Evolutionary conservation across 2,329 filamentous ascomycete species (phyloP), one percentile per base, ranked within the genome.

Genomic region (Grosmannia clavigera): DNA sequence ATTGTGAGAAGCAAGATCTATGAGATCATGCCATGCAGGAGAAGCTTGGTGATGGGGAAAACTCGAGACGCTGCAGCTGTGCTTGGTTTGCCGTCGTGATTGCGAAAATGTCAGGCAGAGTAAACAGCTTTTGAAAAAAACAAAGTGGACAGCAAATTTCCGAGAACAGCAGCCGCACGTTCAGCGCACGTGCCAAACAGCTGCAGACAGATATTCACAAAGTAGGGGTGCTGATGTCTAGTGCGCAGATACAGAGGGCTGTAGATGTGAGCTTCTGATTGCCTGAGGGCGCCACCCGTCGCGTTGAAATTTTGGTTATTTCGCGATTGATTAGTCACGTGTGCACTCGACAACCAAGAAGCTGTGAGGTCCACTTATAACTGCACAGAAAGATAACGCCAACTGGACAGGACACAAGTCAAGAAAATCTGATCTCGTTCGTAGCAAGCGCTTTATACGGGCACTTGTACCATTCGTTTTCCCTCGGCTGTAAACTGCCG

Each of bases 1-100:
- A 82, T 82, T 63, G 65, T 73, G n/a, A 43, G 5, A 6, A 46
- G 19, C 43, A 19, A 46, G 43, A 46, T n/a, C 43, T n/a, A 46
- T 16, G 5, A 46, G 19, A 46, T 19, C 43, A 46, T 46, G 43
- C 43, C 43, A 46, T 40, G 55, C 33, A 43, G 33, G n/a, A 40
- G n/a, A 22, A 19, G 6, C 19, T 31, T 6, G 38, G 38, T 16
- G 48, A 27, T 51, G 14, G 22, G 5, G 48, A 25, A 51, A 11
- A 5, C 5, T 27, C 6, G 22, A 5, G 16, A 29, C 10, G 25
- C 25, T 16, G 51, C 29, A 31, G 29, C 14, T 53, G 51, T 31
- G n/a, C 35, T 22, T 35, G 38, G 6, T 35, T 35, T n/a, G 19
- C 16, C 29, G 22, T 11, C 25, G 33, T 10, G 38, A 25, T 14